Percentiles rank a stretch among this genome's conserved stretches.
Conservation (phyloP, 352 stramenopile genomes). For the Globisporangium splendens region DNA sequence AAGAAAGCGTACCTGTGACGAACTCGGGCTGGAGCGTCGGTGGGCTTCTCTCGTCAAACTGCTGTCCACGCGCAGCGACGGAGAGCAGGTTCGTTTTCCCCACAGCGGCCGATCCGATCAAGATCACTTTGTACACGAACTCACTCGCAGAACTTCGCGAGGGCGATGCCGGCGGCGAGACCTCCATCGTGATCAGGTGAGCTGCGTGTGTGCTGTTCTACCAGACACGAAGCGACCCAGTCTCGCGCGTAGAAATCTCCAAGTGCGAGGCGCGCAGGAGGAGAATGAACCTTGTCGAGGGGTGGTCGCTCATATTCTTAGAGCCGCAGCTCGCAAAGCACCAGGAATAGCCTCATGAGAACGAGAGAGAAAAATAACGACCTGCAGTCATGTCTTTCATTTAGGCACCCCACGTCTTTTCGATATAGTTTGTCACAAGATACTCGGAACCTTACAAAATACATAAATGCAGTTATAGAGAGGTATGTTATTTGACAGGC, state of each 20-base stretch:
- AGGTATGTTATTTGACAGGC: neutral
- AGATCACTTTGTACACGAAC: conserved; percentile 59
- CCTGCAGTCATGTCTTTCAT: no score
- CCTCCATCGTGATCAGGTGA: conserved; percentile 7
- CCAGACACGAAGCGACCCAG: neutral
- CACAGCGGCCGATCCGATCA: conserved; percentile 58
- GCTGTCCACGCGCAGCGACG: conserved; percentile 46
- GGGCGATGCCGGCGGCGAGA: conserved; percentile 34
- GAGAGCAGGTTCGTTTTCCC: conserved; percentile 64
- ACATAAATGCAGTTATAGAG: neutral
- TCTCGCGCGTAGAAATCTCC: no score
- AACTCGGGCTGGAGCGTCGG: conserved; percentile 62
- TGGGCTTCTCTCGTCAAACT: conserved; percentile 51
- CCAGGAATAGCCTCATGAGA: no score
- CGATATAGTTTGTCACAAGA: neutral
- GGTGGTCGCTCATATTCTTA: no score
- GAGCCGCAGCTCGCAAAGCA: no score
- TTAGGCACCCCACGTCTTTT: neutral
- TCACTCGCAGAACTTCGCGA: conserved; percentile 23
- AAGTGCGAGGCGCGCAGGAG: no score
- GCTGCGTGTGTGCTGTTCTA: neutral
- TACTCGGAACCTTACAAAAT: neutral
- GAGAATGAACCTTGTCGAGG: no score
- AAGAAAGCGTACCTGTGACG: conserved; percentile 33
- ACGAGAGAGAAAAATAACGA: no score